Base-by-base conservation (phyloP, 768 basidiomycete species). In the Phaffia australis region DNA sequence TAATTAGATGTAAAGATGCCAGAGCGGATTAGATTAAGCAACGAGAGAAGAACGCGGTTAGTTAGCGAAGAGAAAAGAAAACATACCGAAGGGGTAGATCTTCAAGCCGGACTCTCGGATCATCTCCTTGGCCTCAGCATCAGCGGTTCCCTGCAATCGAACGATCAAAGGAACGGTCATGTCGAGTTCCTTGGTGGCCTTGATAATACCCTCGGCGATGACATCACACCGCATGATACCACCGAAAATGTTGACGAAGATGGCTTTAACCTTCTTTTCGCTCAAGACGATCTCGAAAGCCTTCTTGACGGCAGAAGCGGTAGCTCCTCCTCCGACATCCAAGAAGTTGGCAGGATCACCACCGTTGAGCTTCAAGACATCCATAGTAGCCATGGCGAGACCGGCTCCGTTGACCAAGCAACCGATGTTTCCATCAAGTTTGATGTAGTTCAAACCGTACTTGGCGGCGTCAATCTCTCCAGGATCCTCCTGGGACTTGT, bases 351-450 rank as follows among this genome's bases (percentile, higher is more conserved):
- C 95, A 5, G 95, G 95, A 72, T 93, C 86, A 60, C 77, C 95
- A 58, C 95, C 95, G 74, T 97, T 89, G 60, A 95, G 80, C 57
- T 92, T 84, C 65, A 99, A 82, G n/a, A 98, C 94, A 74, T 99
- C 95, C 95, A 99, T 98, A 64, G 95, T 99, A 48, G 95, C 95
- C 95, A 99, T 99, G 60, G 95, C 95, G 69, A 99, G 80, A 74
- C 95, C 95, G 60, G 95, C 95, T 73, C 95, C 95, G 73, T 99
- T 99, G 69, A 99, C 95, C 61, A 99, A 80, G 79, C 95, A 99
- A 32, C 95, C 95, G 68, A 99, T 85, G 77, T 83, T 88, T 35
- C 95, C 95, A 74, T 99, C 95, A 54, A 99, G 86, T 79, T 99
- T 56, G 54, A 64, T 56, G 56, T 59, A 49, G 46, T 69, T 66